Percentiles rank a stretch among this genome's conserved stretches.
Conservation (phyloP, 208 protist species). For the Trichomonas vaginalis region DNA sequence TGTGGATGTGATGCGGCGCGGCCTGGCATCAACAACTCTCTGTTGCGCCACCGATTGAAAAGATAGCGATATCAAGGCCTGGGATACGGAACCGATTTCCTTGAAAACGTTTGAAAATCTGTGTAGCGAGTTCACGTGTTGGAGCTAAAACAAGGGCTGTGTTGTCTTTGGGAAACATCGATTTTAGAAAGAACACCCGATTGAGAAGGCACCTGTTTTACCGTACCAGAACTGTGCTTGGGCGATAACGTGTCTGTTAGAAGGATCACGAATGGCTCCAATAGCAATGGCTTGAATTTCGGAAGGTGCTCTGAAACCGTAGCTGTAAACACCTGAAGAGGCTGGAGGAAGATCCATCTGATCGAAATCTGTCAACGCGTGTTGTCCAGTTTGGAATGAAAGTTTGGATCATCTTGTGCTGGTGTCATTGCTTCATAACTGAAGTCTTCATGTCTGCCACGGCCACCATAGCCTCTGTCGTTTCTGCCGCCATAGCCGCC, state of each 20-base stretch:
- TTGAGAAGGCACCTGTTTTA: conserved; percentile 92
- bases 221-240: conserved; percentile 83
- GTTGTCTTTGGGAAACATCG: conserved; percentile 52
- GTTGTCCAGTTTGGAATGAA: background rate
- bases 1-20: conserved; percentile 46
- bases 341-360: conserved; percentile 42
- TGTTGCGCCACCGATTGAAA: background rate
- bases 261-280: conserved; percentile 65
- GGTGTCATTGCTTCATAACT: background rate
- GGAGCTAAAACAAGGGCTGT: conserved; percentile 88
- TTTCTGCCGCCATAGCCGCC: no score
- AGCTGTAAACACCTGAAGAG: conserved; percentile 42
- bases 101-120: conserved; percentile 68
- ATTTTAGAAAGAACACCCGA: conserved; percentile 51
- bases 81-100: background rate
- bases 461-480: no score
- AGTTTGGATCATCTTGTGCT: background rate
- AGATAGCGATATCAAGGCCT: background rate
- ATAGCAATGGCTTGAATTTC: conserved; percentile 93
- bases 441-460: background rate
- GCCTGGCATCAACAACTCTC: background rate
- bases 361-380: conserved; percentile 36
- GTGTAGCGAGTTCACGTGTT: conserved; percentile 83
- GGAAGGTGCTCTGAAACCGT: conserved; percentile 85
- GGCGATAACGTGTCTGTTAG: conserved; percentile 71